Evolutionary conservation across 257 asterid genomes (phyloP).

Genomic region (Solanum microdontum): DNA sequence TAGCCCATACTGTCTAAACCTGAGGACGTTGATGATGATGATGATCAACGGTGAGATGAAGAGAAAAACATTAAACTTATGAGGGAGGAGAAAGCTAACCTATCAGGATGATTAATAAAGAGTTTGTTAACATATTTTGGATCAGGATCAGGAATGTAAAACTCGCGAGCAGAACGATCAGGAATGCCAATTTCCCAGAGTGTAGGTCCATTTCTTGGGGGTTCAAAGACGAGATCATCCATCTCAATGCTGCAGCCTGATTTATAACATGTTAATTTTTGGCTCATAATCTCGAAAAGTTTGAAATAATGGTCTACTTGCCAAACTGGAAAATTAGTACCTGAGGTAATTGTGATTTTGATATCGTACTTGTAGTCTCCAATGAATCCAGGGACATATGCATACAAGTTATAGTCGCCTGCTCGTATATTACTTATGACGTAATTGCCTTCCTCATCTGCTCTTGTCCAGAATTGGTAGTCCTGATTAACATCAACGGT

Average conservation of each 20-base stretch:
- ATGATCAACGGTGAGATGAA: not conserved
- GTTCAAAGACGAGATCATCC: constrained; percentile 41
- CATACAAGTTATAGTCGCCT: constrained; percentile 57
- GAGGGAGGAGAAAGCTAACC: constrained; percentile 11
- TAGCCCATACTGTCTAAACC: constrained; percentile 86
- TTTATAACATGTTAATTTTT: not conserved
- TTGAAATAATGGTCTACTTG: not conserved
- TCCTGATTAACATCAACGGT: constrained; percentile 22
- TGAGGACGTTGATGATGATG: constrained; percentile 10
- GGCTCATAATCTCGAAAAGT: not conserved
- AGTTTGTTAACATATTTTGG: constrained; percentile 44
- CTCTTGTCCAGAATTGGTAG: constrained; percentile 65
- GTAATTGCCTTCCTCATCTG: constrained; percentile 43
- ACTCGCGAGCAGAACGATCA: constrained; percentile 63
- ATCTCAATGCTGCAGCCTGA: constrained; percentile 36
- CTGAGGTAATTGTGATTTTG: constrained; percentile 33
- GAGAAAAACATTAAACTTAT: not conserved
- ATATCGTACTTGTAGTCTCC: constrained; percentile 47
- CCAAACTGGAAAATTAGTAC: not conserved
- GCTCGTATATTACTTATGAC: constrained; percentile 28
- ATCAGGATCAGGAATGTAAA: constrained; percentile 61
- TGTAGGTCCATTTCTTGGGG: constrained; percentile 69
- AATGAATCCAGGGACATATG: constrained; percentile 51
- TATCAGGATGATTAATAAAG: constrained; percentile 50
- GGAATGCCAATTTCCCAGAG: constrained; percentile 79